Evolutionary conservation across 169 alveolate species (phyloP), one percentile per base, ranked within the genome.

Genomic region (Neospora caninum): DNA sequence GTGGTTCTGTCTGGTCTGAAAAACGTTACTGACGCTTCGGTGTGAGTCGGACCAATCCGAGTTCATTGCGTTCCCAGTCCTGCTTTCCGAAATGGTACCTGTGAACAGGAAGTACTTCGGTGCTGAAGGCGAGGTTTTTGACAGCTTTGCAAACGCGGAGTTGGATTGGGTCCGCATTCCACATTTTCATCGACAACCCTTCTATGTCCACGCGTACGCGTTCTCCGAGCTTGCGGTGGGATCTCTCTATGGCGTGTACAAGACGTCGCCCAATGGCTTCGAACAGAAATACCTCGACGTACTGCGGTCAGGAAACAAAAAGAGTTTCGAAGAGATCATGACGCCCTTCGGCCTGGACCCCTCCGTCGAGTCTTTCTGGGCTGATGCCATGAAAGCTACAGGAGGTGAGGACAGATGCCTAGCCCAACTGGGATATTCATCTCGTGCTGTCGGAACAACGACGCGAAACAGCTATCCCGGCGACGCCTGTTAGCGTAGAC

Each of bases 311-410:
- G 89, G 89, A 20, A 31, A 29, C 4, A 83, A 25, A 45, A 83
- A 43, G 67, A 36, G 41, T 27, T 83, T 83, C 67, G 89, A 31
- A 13, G 67, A 39, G 54, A 45, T 36, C 89, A 25, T 83, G 89
- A 83, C 2, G 64, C 89, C 89, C 18, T 83, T 83, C 89, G 89
- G 89, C 18, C 89, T 83, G n/a, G 29, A 83, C 89, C 89, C 89
- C 18, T 83, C 89, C 13, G 20, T 29, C n/a, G 38, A 25, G 54
- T 6, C 34, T 16, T 83, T 83, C 89, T 83, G 89, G 89, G 41
- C 31, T 25, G 89, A 83, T 18, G 89, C 89, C 2, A 6, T 83
- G 38, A 27, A 22, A 27, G 73, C 73, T 64, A 64, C 73, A 16
- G 73, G 73, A 64, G 73, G 73, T 64, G n/a, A 64, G 73, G n/a